These are phyloP conservation scores for Yamadazyma taylorii DNA, from an alignment of 1,139 yeast species.

Conservation along the genomic window DNA sequence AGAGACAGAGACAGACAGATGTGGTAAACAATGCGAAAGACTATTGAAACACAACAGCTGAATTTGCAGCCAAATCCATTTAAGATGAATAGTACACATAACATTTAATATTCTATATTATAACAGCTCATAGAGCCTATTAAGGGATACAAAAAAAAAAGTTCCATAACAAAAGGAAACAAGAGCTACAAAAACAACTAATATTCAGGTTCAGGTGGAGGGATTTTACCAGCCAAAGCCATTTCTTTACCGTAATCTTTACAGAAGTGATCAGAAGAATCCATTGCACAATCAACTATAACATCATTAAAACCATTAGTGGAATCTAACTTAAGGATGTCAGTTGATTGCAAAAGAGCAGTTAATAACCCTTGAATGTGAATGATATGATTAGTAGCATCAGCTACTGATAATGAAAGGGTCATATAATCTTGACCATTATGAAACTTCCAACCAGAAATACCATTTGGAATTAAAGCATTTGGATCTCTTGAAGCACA, in stretches of 20 bases:
- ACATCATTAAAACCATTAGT: conserved; percentile 27
- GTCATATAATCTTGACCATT: conserved; percentile 30
- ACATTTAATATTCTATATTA: too few relatives aligned
- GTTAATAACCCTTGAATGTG: conserved; percentile 32
- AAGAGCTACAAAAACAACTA: too few relatives aligned
- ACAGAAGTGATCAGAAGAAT: conserved; percentile 23
- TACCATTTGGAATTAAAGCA: conserved; percentile 39
- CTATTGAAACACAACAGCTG: too few relatives aligned
- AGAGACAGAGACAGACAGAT: too few relatives aligned
- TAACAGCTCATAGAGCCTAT: too few relatives aligned
- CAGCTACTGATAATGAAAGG: conserved; percentile 36
- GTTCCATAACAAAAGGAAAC: not conserved
- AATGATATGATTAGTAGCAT: conserved; percentile 33
- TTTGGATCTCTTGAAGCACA: conserved; percentile 30
- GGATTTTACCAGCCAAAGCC: conserved; percentile 12
- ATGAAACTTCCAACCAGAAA: conserved; percentile 29
- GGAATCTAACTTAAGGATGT: conserved; percentile 13
- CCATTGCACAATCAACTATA: conserved; percentile 32
- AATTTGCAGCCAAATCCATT: too few relatives aligned
- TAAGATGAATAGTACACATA: too few relatives aligned
- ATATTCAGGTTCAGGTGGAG: conserved; percentile 18
- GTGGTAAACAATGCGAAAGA: too few relatives aligned
- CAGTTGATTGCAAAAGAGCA: conserved; percentile 13
- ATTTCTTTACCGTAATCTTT: conserved; percentile 21
- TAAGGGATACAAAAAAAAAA: too few relatives aligned